Conservation (phyloP, 192 early-diverging fungal genomes). For the Coemansia sp. region DNA sequence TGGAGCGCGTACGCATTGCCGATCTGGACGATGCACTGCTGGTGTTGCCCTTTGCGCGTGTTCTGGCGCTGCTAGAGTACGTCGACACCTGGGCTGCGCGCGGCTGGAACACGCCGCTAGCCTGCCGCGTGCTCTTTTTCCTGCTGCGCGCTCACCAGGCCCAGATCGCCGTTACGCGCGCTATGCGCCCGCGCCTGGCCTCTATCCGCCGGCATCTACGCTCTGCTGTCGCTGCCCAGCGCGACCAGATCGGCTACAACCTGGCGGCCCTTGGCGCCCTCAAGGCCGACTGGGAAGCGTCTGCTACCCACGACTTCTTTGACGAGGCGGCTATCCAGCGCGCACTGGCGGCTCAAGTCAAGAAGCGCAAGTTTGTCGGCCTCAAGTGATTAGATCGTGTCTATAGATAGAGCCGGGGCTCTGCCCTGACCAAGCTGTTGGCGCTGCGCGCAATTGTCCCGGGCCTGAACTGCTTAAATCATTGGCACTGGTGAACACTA, state of each 20-base stretch:
- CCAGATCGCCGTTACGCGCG: constrained; percentile 78
- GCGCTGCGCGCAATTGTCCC: too few species aligned
- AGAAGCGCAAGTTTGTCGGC: constrained; percentile 71
- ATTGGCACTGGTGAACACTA: background rate
- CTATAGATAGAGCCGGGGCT: background rate
- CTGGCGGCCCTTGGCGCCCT: constrained; percentile 74
- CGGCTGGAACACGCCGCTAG: constrained; percentile 70
- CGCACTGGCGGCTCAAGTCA: constrained; percentile 49
- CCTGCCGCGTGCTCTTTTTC: constrained; percentile 79
- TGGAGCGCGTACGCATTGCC: constrained; percentile 72
- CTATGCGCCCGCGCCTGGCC: constrained; percentile 69
- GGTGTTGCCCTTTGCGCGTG: constrained; percentile 79
- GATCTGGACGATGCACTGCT: constrained; percentile 88
- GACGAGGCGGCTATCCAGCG: constrained; percentile 57
- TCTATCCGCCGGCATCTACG: constrained; percentile 65
- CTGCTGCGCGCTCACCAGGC: constrained; percentile 82
- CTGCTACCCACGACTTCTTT: constrained; percentile 66
- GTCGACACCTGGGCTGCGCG: constrained; percentile 78
- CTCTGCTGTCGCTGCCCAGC: constrained; percentile 58
- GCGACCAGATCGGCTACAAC: constrained; percentile 86
- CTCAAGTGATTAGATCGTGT: constrained; percentile 32
- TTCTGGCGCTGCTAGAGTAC: constrained; percentile 69
- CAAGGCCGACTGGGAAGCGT: constrained; percentile 69
- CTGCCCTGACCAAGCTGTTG: background rate
- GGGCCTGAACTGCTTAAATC: background rate